Evolutionary conservation across 2,329 filamentous ascomycete genomes (phyloP).

Genomic region (Catunica adiposa): DNA sequence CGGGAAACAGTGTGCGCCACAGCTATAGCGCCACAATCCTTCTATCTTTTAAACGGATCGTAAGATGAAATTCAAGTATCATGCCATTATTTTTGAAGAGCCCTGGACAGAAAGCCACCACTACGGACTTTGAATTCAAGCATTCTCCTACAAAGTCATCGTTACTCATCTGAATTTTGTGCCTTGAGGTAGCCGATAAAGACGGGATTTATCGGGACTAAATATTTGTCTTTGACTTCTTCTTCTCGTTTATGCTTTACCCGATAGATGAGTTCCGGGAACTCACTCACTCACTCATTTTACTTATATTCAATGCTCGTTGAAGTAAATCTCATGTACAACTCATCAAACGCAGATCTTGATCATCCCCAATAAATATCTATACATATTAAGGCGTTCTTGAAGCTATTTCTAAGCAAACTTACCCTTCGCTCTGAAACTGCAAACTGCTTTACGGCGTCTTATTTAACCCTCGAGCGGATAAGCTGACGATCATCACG

Average conservation of each 20-base stretch:
- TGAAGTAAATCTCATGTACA: neutral
- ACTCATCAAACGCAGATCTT: too few species aligned
- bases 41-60: neutral
- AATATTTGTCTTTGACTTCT: too few species aligned
- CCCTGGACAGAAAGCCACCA: neutral
- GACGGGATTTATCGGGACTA: too few species aligned
- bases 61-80: neutral
- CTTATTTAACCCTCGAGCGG: neutral
- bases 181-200: too few species aligned
- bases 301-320: neutral
- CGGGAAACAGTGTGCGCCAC: neutral
- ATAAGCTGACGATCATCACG: neutral
- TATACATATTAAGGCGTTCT: too few species aligned
- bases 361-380: too few species aligned
- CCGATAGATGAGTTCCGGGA: neutral
- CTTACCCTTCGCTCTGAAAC: neutral
- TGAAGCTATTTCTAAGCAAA: too few species aligned
- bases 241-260: neutral
- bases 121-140: neutral
- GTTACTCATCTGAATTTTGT: neutral
- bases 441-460: neutral
- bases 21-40: neutral
- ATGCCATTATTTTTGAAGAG: neutral
- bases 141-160: neutral
- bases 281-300: neutral